phyloP scores from a whole-genome alignment of 78 protist species.

The Dictyostelium brefeldianum region DNA sequence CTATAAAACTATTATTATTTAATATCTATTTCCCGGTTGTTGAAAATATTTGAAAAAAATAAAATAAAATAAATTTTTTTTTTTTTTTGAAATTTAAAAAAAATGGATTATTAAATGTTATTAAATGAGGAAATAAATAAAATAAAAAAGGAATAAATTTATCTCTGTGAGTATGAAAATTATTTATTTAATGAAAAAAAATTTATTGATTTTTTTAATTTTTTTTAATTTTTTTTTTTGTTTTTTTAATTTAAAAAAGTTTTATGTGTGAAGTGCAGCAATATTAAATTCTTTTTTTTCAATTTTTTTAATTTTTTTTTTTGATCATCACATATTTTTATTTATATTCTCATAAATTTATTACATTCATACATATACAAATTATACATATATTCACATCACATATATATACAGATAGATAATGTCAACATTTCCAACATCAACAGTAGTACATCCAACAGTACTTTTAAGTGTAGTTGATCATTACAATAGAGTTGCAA shows the following conservation, averaged over 20 bases:
- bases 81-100: too few species aligned
- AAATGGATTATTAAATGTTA: too few species aligned
- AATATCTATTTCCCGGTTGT: too few species aligned
- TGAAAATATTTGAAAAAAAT: too few species aligned
- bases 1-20: too few species aligned
- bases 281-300: not conserved
- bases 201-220: not conserved
- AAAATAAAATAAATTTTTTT: not conserved
- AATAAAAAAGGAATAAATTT: not conserved
- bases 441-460: slow-evolving; percentile 95
- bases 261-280: too few species aligned
- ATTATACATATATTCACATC: not conserved
- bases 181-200: too few species aligned
- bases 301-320: not conserved
- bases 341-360: not conserved
- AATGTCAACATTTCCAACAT: slow-evolving; percentile 30
- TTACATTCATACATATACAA: too few species aligned
- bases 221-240: not conserved
- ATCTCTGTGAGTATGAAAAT: too few species aligned
- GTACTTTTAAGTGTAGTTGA: slow-evolving; percentile 97
- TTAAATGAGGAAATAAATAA: not conserved
- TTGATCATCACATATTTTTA: not conserved
- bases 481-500: slow-evolving; percentile 92
- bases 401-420: not conserved
- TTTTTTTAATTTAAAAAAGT: slow-evolving; percentile 3